Evolutionary conservation across 495 filamentous ascomycete species (phyloP), one percentile per base, ranked within the genome.

Genomic region (Penicillium coprophilum): DNA sequence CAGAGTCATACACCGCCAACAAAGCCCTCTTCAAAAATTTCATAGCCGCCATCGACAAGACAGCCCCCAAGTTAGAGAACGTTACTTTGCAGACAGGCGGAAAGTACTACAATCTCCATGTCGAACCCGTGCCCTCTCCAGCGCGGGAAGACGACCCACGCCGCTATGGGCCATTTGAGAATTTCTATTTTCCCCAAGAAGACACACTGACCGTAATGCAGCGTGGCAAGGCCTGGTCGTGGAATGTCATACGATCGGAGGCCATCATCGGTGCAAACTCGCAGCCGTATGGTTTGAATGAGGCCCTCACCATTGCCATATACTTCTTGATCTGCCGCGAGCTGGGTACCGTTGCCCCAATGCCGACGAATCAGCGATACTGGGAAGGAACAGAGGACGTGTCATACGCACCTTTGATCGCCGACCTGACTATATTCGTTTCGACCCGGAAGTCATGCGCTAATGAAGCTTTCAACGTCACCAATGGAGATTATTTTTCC

Each of bases 11-110:
- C 8, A 27, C 21, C 4, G 38, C 20, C 11, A 69, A 69, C 32
- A n/a, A 20, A 1, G 7, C 63, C 9, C 36, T 69, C n/a, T 69
- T 65, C 31, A 24, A 48, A 17, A 69, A 69, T 50, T 66, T 69
- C 40, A 17, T 66, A 28, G 41, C 27, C 6, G 57, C 57, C 4
- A 20, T 62, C 7, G 46, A 54, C 45, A 20, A n/a, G 10, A 45
- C 46, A 1, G 27, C 27, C 23, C 46, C 36, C 19, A 50, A 39
- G 36, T 48, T 50, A 38, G 34, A 45, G 58, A 51, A 30, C 28
- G 45, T 54, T 12, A 15, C 1, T 15, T 20, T 59, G 1, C 57
- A 59, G 28, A 59, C 57, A 2, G 57, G 57, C 2, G 57, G 57
- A 36, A 59, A 59, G 57, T 45, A 55, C 36, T 51, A 23, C 12